Evolutionary conservation across 257 asterid species (phyloP).

Genomic region (Echium plantagineum): DNA sequence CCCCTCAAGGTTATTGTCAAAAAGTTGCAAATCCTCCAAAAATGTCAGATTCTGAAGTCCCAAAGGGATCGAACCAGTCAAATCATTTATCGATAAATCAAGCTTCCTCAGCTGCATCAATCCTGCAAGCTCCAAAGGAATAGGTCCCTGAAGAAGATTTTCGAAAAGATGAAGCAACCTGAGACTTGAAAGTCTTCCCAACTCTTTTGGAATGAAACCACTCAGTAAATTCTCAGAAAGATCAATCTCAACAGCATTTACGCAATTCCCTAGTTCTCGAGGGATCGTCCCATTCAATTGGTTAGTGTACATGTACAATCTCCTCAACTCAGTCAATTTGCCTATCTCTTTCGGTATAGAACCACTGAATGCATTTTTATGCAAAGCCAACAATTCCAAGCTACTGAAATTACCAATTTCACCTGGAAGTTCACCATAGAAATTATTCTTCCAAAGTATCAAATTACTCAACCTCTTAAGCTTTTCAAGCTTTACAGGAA

Average conservation of each 20-base stretch:
- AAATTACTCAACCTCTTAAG: conserved; percentile 36
- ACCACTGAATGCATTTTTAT: conserved; percentile 51
- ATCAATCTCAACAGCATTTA: conserved; percentile 55
- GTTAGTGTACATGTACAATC: conserved; percentile 56
- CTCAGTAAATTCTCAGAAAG: conserved; percentile 59
- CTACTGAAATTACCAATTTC: conserved; percentile 58
- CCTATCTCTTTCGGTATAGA: conserved; percentile 58
- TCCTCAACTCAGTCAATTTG: conserved; percentile 32
- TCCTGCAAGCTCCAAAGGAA: conserved; percentile 51
- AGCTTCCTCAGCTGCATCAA: conserved; percentile 36
- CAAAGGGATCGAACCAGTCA: conserved; percentile 63
- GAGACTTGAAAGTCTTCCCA: conserved; percentile 40
- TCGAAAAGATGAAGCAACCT: conserved; percentile 64
- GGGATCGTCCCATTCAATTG: conserved; percentile 68
- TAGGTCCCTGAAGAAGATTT: conserved; percentile 46
- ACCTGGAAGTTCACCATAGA: conserved; percentile 59
- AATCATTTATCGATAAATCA: conserved; percentile 63
- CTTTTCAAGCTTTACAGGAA: conserved; percentile 50
- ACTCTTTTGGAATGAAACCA: conserved; percentile 45
- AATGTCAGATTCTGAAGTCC: conserved; percentile 47
- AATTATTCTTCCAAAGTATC: conserved; percentile 55
- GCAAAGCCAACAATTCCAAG: conserved; percentile 57
- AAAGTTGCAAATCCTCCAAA: conserved; percentile 59
- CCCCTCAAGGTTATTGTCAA: conserved; percentile 58
- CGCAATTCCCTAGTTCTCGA: conserved; percentile 45